Conservation (phyloP, 768 basidiomycete genomes). For the Naematelia encephala region DNA sequence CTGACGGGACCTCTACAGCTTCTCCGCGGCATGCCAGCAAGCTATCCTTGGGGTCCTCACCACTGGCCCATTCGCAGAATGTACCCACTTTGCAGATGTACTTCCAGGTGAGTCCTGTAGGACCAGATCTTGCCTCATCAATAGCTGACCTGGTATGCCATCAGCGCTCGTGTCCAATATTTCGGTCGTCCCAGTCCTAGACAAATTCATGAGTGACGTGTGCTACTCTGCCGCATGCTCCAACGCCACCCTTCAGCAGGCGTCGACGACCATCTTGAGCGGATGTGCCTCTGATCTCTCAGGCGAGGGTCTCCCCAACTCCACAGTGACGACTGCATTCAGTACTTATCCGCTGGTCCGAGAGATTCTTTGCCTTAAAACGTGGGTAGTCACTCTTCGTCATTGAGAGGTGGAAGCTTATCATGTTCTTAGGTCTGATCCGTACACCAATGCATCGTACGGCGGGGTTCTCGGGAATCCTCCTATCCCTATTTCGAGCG, state of each 20-base stretch:
- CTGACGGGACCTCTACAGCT: neutral
- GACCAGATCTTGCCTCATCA: neutral
- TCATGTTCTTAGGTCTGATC: slow-evolving; percentile 4
- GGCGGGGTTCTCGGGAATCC: slow-evolving; percentile 14
- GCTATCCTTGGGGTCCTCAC: slow-evolving; percentile 13
- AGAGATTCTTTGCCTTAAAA: slow-evolving; percentile 37
- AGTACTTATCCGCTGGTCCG: slow-evolving; percentile 27
- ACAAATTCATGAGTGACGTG: slow-evolving; percentile 27
- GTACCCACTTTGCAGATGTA: slow-evolving; percentile 13
- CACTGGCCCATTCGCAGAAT: slow-evolving; percentile 14
- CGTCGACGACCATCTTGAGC: slow-evolving; percentile 18
- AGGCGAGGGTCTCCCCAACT: slow-evolving; percentile 15
- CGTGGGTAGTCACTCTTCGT: slow-evolving; percentile 11
- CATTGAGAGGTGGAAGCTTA: neutral
- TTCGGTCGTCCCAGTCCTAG: slow-evolving; percentile 31
- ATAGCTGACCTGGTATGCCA: neutral
- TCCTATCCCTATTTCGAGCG: slow-evolving; percentile 21
- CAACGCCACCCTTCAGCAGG: slow-evolving; percentile 28
- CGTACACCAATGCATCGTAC: slow-evolving; percentile 18
- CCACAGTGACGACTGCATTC: slow-evolving; percentile 12
- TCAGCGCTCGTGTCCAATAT: slow-evolving; percentile 22
- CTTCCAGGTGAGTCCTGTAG: slow-evolving; percentile 10
- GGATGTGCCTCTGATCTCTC: slow-evolving; percentile 29
- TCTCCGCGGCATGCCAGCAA: slow-evolving; percentile 11
- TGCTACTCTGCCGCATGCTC: slow-evolving; percentile 30